phyloP scores from a whole-genome alignment of 148 eudicot genomes.

The Agrostemma githago region DNA sequence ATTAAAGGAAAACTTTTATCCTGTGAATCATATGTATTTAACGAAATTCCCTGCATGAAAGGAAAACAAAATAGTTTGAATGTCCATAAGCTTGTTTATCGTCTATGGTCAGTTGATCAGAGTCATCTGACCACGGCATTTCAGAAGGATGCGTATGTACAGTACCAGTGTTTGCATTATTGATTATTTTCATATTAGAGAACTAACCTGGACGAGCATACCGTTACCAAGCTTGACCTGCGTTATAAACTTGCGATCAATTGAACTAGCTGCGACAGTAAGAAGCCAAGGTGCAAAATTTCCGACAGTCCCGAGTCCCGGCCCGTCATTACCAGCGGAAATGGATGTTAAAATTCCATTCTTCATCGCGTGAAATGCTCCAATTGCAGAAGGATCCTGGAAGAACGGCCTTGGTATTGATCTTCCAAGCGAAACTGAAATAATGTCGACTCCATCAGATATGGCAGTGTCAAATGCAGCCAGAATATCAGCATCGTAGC shows the following conservation, averaged over 20 bases:
- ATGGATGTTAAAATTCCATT: conserved; percentile 42
- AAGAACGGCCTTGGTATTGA: conserved; percentile 16
- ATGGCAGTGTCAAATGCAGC: conserved; percentile 63
- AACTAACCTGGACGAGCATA: conserved; percentile 1
- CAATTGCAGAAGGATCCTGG: conserved; percentile 37
- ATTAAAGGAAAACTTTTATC: conserved; percentile 33
- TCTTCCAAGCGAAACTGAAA: conserved; percentile 44
- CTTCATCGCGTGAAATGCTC: conserved; percentile 5
- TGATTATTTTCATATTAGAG: too few relatives aligned
- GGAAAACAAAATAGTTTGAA: too few relatives aligned
- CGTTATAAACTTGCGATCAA: conserved; percentile 37
- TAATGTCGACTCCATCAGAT: conserved; percentile 55
- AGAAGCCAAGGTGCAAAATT: conserved; percentile 53
- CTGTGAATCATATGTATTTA: conserved; percentile 39
- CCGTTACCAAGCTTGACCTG: conserved; percentile 35
- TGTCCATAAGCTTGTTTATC: too few relatives aligned
- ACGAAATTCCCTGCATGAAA: conserved; percentile 28
- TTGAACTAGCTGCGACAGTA: conserved; percentile 45
- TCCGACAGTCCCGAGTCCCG: conserved; percentile 3
- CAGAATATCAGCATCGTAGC: conserved; percentile 34
- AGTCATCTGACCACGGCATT: too few relatives aligned
- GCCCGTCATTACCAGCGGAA: conserved; percentile 54
- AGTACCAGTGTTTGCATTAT: too few relatives aligned
- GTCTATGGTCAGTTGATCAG: too few relatives aligned
- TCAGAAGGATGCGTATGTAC: too few relatives aligned